Conservation (phyloP, 2,329 filamentous ascomycete species). For the Laburnicola sp. region DNA sequence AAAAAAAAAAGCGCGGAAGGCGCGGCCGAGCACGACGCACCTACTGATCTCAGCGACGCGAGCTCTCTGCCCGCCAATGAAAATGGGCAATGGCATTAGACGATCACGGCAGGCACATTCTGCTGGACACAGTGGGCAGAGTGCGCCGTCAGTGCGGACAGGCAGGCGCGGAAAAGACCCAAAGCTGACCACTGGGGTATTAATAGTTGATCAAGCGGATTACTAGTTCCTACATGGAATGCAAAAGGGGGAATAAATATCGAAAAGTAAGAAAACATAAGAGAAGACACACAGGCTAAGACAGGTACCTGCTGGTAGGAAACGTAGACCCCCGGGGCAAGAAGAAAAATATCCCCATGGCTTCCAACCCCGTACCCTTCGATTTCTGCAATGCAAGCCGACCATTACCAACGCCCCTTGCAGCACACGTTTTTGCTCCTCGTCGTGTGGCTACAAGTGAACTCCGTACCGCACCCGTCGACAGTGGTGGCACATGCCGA, state of each 20-base stretch:
- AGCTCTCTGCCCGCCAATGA: too few species aligned
- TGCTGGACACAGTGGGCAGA: too few species aligned
- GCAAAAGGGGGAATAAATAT: conserved; percentile 48
- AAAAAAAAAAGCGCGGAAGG: too few species aligned
- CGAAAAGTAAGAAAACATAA: conserved; percentile 48
- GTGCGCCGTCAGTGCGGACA: background rate
- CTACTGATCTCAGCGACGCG: too few species aligned
- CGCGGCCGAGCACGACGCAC: too few species aligned
- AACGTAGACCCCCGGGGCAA: conserved; percentile 32
- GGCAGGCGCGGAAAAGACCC: background rate
- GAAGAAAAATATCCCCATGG: conserved; percentile 32
- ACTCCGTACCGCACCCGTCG: conserved; percentile 14
- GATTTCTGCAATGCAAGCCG: conserved; percentile 32
- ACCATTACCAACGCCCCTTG: conserved; percentile 41
- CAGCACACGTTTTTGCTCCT: conserved; percentile 31
- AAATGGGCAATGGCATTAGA: too few species aligned
- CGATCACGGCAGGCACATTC: too few species aligned
- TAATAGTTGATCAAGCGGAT: conserved; percentile 44
- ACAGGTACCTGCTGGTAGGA: conserved; percentile 32
- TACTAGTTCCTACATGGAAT: conserved; percentile 47
- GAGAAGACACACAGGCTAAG: conserved; percentile 43
- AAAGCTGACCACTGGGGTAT: conserved; percentile 31
- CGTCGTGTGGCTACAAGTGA: conserved; percentile 2
- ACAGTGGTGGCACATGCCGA: conserved; percentile 11
- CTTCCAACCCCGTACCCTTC: conserved; percentile 27